Evolutionary conservation across 331 rosid species (phyloP).

Genomic region (Cydonia oblonga): DNA sequence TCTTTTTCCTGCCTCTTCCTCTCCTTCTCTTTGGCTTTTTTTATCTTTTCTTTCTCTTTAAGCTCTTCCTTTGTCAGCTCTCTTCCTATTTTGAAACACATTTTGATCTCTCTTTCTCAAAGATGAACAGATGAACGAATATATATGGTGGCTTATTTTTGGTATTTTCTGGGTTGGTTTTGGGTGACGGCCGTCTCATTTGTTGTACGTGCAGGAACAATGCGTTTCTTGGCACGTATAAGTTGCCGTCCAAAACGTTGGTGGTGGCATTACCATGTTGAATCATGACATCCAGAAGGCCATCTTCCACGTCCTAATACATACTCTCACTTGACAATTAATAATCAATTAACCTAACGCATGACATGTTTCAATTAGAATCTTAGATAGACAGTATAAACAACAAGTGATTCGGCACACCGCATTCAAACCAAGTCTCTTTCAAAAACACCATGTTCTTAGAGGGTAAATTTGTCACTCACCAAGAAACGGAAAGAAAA

Average conservation of each 20-base stretch:
- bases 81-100: conserved; percentile 39
- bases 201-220: not conserved
- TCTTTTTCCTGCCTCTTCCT: not conserved
- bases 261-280: not conserved
- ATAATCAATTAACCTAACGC: not conserved
- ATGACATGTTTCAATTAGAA: not conserved
- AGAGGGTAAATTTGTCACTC: not conserved
- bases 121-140: not conserved
- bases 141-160: not conserved
- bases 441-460: too few species aligned
- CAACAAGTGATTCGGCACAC: not conserved
- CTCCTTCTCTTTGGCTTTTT: conserved; percentile 24
- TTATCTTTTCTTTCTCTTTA: conserved; percentile 28
- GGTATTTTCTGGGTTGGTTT: not conserved
- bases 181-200: not conserved
- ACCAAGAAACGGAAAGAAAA: not conserved
- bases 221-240: not conserved
- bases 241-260: not conserved
- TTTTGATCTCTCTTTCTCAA: not conserved
- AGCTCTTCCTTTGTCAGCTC: conserved; percentile 30
- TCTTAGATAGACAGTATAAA: not conserved
- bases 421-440: not conserved
- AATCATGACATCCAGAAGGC: not conserved
- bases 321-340: not conserved
- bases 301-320: not conserved